A percentile compares a stretch with the other conserved stretches of the same genome.
Evolutionary conservation across 2,329 filamentous ascomycete species (phyloP).

Genomic region (Aspergillus uvarum): DNA sequence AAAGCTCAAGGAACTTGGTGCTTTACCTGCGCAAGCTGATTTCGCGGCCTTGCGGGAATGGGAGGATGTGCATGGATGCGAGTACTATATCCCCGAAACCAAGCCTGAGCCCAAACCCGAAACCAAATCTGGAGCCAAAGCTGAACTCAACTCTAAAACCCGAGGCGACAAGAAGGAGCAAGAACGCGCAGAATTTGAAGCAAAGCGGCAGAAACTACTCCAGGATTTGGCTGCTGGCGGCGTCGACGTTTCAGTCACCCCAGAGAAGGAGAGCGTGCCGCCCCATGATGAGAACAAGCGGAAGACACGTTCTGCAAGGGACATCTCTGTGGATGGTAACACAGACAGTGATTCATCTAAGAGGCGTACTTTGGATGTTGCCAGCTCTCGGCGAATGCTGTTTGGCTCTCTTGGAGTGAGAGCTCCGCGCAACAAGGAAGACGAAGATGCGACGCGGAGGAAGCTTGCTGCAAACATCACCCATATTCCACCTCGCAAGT

Average conservation of each 20-base stretch:
- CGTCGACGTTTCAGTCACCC: constrained; percentile 45
- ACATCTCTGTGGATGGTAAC: constrained; percentile 11
- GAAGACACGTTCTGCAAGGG: constrained; percentile 12
- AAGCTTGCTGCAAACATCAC: constrained; percentile 58
- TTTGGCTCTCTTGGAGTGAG: constrained; percentile 71
- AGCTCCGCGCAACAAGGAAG: constrained; percentile 65
- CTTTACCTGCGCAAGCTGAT: constrained; percentile 53
- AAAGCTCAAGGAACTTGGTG: constrained; percentile 54
- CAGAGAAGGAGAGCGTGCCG: constrained; percentile 33
- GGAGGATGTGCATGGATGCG: constrained; percentile 29
- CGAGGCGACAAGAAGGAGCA: not conserved
- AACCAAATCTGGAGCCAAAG: constrained; percentile 51
- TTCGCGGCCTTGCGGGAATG: constrained; percentile 49
- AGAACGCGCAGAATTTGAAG: constrained; percentile 44
- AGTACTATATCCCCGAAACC: constrained; percentile 23
- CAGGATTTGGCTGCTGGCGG: constrained; percentile 54
- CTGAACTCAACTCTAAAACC: not conserved
- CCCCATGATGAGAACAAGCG: constrained; percentile 15
- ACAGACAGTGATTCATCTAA: constrained; percentile 21
- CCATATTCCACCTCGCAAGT: constrained; percentile 29
- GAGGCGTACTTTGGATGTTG: constrained; percentile 55
- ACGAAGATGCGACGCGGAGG: constrained; percentile 63
- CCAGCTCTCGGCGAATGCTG: constrained; percentile 65
- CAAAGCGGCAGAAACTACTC: constrained; percentile 52
- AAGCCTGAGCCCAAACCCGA: constrained; percentile 19